phyloP scores from a whole-genome alignment of 1,284 basidiomycete species.

The Fomitiporia mediterranea region DNA sequence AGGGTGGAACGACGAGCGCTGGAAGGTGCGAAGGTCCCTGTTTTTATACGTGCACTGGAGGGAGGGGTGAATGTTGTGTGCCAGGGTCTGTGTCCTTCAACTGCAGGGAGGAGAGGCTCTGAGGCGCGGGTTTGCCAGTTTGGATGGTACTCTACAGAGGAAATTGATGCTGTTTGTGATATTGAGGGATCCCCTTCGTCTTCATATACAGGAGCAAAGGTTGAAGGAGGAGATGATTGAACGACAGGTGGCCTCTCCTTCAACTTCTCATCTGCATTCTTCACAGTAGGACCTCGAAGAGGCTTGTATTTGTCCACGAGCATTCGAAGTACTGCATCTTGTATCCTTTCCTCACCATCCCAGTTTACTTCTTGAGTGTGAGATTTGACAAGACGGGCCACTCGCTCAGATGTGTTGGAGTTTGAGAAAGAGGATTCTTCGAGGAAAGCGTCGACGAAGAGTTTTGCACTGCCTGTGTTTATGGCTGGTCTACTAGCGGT shows the following conservation, averaged over 20 bases:
- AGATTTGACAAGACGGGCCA: neutral
- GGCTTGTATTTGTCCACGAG: conserved; percentile 84
- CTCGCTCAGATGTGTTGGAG: neutral
- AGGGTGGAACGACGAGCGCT: conserved; percentile 30
- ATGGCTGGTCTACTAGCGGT: no score
- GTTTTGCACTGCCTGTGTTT: neutral
- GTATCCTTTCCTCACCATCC: conserved; percentile 70
- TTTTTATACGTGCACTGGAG: conserved; percentile 47
- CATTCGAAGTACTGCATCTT: conserved; percentile 79
- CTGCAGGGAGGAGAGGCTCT: conserved; percentile 48
- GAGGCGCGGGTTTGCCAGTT: conserved; percentile 31
- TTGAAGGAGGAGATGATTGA: neutral
- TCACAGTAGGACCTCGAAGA: conserved; percentile 55
- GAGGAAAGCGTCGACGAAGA: neutral
- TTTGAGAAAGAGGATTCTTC: neutral
- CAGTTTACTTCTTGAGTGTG: conserved; percentile 50
- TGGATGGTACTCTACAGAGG: neutral
- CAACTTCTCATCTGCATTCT: conserved; percentile 71
- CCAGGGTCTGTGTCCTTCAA: conserved; percentile 61
- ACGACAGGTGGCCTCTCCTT: conserved; percentile 43
- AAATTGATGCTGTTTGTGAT: no score
- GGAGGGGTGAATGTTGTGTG: conserved; percentile 63
- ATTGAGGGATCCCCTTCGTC: neutral
- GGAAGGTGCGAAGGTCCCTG: conserved; percentile 38
- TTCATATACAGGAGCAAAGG: conserved; percentile 3